Conservation (phyloP, 129 eudicot genomes). For the Glebionis coronaria region DNA sequence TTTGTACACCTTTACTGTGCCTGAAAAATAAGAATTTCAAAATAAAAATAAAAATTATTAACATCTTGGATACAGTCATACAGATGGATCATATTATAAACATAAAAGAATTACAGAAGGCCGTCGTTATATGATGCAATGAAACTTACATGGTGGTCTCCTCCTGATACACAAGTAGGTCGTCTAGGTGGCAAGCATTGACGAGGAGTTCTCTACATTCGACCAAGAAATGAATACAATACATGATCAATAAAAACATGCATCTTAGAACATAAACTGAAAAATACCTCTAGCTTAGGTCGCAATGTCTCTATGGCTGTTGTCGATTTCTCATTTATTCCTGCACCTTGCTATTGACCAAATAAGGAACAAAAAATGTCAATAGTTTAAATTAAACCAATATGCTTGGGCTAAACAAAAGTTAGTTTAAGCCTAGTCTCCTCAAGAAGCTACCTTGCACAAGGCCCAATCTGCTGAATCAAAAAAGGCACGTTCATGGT, state of each 20-base stretch:
- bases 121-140: neutral
- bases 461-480: conserved; percentile 99
- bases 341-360: conserved; percentile 71
- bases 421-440: neutral
- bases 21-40: conserved; percentile 15
- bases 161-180: conserved; percentile 72
- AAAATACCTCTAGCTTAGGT: conserved; percentile 72
- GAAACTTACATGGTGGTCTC: conserved; percentile 34
- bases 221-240: neutral
- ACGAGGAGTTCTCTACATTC: conserved; percentile 73
- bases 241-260: neutral
- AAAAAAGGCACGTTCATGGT: conserved; percentile 86
- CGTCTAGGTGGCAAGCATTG: conserved; percentile 83
- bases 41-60: neutral
- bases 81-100: neutral
- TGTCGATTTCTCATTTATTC: conserved; percentile 44
- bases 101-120: neutral
- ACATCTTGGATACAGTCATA: neutral
- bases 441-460: conserved; percentile 56
- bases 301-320: conserved; percentile 68
- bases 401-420: neutral
- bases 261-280: neutral
- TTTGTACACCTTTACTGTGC: conserved; percentile 25
- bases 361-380: neutral
- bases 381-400: neutral